Evolutionary conservation across 805 yeast species (phyloP), one percentile per base, ranked within the genome.

Genomic region (Yarrowia sp.): DNA sequence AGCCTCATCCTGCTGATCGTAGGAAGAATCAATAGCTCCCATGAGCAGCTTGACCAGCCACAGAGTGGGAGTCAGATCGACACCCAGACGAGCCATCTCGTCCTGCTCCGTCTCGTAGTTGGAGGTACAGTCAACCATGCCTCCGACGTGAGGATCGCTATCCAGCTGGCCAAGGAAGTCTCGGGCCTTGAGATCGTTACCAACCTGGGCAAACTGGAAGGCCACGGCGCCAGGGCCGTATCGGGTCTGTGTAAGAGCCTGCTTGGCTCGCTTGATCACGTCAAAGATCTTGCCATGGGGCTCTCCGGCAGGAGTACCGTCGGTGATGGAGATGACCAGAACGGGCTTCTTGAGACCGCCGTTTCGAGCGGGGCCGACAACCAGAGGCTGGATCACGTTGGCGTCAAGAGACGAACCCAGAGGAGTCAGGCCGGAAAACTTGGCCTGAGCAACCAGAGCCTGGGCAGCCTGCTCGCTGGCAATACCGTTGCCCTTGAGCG

Each of bases 291-390:
- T 66, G 40, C 49, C 64, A 38, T 67, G 38, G 30, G 67, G 65
- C 59, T 73, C 76, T n/a, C 75, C 75, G 10, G 74, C 74, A 12
- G 75, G 76, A 54, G 67, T 69, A 14, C 75, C 75, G 44, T 73
- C 76, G 17, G 75, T 73, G 62, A 73, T 68, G 21, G 71, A 46
- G 46, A 73, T 71, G 32, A 73, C 66, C 51, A 73, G 62, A 4
- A 73, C 73, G 4, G 75, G 75, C 68, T 73, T 73, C 51, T 64
- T 59, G 35, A 73, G 62, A 7, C 64, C 61, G 24, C 69, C 67
- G 38, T 66, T 33, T 21, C 68, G 66, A 21, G 70, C 70, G 8
- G 71, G 72, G 10, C 67, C 65, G 33, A 70, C 33, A 28, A 73
- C 70, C 19, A 72, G 66, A 4, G 75, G 75, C 30, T 72, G 72